These are phyloP conservation scores for Leccinum fibrillosum DNA, from an alignment of 768 basidiomycete genomes.

Conservation along the genomic window DNA sequence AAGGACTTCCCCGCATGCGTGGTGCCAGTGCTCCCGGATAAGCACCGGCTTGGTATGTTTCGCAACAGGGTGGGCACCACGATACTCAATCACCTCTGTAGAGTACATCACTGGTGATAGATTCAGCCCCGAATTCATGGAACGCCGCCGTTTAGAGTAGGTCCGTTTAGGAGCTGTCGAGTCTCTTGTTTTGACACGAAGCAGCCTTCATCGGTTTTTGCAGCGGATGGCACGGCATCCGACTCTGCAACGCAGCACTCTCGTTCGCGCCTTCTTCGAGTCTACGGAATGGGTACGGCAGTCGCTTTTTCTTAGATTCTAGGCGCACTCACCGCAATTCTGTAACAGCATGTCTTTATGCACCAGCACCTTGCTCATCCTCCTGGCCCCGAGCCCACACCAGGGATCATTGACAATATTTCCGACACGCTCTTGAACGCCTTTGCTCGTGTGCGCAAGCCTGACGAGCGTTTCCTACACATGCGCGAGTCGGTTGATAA, in stretches of 20 bases:
- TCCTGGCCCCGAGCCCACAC: slow-evolving; percentile 74
- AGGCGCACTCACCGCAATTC: slow-evolving; percentile 2
- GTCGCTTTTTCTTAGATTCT: neutral
- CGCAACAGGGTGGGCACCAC: neutral
- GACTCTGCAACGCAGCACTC: slow-evolving; percentile 84
- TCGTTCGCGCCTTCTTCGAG: slow-evolving; percentile 92
- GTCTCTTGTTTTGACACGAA: slow-evolving; percentile 3
- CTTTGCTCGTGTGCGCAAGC: slow-evolving; percentile 93
- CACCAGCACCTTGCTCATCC: slow-evolving; percentile 95
- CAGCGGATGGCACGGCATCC: slow-evolving; percentile 92
- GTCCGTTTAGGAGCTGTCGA: slow-evolving; percentile 25
- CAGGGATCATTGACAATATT: slow-evolving; percentile 87
- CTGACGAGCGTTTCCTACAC: slow-evolving; percentile 89
- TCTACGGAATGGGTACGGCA: slow-evolving; percentile 94
- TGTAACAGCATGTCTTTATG: slow-evolving; percentile 85
- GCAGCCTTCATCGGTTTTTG: slow-evolving; percentile 88
- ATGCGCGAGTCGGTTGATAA: slow-evolving; percentile 94
- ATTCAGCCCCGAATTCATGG: slow-evolving; percentile 97
- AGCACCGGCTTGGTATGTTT: slow-evolving; percentile 86
- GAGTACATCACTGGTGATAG: slow-evolving; percentile 98
- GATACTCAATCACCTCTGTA: slow-evolving; percentile 29
- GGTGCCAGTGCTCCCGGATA: slow-evolving; percentile 95
- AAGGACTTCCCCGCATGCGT: slow-evolving; percentile 97
- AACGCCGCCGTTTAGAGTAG: slow-evolving; percentile 84
- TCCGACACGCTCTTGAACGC: slow-evolving; percentile 96